A percentile compares a stretch with the other conserved stretches of the same genome.
Evolutionary conservation across 176 grass and related monocot species (phyloP).

Genomic region (Pontederia crassipes): DNA sequence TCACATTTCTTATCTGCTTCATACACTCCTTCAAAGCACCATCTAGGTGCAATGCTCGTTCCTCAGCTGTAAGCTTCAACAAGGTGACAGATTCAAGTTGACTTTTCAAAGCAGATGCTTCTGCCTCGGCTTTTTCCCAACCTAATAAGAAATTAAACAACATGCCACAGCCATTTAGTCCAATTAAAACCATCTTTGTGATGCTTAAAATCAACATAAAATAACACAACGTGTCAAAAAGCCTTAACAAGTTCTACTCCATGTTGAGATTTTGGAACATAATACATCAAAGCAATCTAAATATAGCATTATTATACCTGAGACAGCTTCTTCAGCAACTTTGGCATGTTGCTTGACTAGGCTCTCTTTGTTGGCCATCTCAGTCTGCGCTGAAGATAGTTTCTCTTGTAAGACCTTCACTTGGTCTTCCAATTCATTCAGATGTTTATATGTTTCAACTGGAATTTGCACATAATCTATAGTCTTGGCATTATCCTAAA

Average conservation of each 20-base stretch:
- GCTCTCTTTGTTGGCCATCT: constrained; percentile 86
- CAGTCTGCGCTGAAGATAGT: constrained; percentile 54
- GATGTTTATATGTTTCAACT: constrained; percentile 65
- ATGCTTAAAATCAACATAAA: not conserved
- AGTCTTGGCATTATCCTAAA: constrained; percentile 51
- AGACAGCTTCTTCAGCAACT: constrained; percentile 99
- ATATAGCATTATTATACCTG: constrained; percentile 39
- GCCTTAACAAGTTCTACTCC: not conserved
- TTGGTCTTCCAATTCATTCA: constrained; percentile 73
- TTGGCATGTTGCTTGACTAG: constrained; percentile 96
- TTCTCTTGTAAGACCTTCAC: constrained; percentile 60
- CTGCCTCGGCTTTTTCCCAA: constrained; percentile 99
- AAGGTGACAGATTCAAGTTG: constrained; percentile 94
- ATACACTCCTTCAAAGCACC: constrained; percentile 98
- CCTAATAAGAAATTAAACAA: constrained; percentile 29
- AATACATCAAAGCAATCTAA: not conserved
- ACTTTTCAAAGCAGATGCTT: constrained; percentile 76
- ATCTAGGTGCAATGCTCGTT: constrained; percentile 87
- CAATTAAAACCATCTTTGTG: no score
- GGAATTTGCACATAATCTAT: constrained; percentile 78
- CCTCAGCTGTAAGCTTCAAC: constrained; percentile 76
- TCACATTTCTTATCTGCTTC: constrained; percentile 91
- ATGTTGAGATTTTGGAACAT: not conserved
- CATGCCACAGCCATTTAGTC: not conserved
- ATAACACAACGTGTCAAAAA: not conserved